Percentiles rank a stretch among this genome's conserved stretches.
phyloP scores from a whole-genome alignment of 2,329 filamentous ascomycete species.

The Phyllosticta citriasiana region DNA sequence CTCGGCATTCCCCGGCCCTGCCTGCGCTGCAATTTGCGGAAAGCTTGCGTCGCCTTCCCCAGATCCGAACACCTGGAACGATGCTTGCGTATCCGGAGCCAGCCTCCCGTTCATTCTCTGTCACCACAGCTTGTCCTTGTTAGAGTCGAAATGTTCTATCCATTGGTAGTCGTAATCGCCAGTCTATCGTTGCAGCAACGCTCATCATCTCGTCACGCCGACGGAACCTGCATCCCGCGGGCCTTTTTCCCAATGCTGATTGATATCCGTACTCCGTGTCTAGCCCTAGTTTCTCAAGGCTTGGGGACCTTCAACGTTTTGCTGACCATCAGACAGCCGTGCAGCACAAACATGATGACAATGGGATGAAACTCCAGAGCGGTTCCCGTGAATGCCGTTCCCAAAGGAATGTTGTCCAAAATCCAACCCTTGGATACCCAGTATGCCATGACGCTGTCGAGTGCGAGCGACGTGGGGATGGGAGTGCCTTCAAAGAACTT shows the following conservation, averaged over 20 bases:
- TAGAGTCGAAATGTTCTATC: background rate
- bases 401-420: slow-evolving; percentile 66
- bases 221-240: background rate
- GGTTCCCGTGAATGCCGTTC: slow-evolving; percentile 57
- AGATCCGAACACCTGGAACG: background rate
- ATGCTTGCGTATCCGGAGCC: background rate
- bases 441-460: slow-evolving; percentile 78
- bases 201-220: slow-evolving; percentile 8
- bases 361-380: slow-evolving; percentile 75
- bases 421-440: slow-evolving; percentile 79
- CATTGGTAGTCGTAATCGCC: background rate
- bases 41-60: background rate
- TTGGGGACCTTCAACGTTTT: slow-evolving; percentile 94
- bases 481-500: slow-evolving; percentile 96
- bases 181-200: slow-evolving; percentile 6
- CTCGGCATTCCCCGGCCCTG: background rate
- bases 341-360: slow-evolving; percentile 70
- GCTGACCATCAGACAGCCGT: slow-evolving; percentile 90
- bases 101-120: background rate
- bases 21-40: background rate
- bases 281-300: slow-evolving; percentile 35
- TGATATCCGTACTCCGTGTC: background rate
- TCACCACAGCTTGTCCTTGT: background rate
- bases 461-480: slow-evolving; percentile 77
- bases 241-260: background rate